phyloP scores from a whole-genome alignment of 306 rosid genomes.

The Sindora glabra region DNA sequence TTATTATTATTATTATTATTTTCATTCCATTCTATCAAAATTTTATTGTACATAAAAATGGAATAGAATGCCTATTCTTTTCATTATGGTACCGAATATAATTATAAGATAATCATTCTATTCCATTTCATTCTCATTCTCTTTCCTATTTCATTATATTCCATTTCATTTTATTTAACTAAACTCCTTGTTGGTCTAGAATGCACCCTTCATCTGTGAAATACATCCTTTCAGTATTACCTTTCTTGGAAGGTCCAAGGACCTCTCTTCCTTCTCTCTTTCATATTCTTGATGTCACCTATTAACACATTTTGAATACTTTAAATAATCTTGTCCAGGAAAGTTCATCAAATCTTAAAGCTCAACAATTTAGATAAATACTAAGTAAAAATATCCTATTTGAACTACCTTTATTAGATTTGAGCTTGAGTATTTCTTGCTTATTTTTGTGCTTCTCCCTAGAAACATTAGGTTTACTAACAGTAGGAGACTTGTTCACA shows the following conservation, averaged over 20 bases:
- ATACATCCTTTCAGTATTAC: conserved; percentile 37
- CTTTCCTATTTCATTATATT: too few relatives aligned
- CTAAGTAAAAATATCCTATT: conserved; percentile 8
- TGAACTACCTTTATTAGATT: conserved; percentile 55
- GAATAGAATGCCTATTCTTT: too few relatives aligned
- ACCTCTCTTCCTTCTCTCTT: conserved; percentile 58
- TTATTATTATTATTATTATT: too few relatives aligned
- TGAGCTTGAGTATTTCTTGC: conserved; percentile 36
- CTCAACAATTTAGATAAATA: conserved; percentile 13
- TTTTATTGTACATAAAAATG: too few relatives aligned
- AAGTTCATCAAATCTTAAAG: conserved; percentile 13
- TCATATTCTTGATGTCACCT: conserved; percentile 62
- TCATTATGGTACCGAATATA: too few relatives aligned
- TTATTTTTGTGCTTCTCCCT: conserved; percentile 60
- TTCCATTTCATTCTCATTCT: too few relatives aligned
- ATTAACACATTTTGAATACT: conserved; percentile 29
- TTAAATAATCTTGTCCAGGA: conserved; percentile 1
- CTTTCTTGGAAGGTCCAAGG: conserved; percentile 64
- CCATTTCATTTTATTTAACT: too few relatives aligned
- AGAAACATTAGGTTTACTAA: conserved; percentile 45
- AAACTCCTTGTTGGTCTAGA: too few relatives aligned
- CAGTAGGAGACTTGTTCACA: conserved; percentile 58
- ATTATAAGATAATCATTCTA: too few relatives aligned
- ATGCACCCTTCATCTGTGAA: conserved; percentile 52
- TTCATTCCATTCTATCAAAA: too few relatives aligned